A percentile compares a stretch with the other conserved stretches of the same genome.
Conservation (phyloP, 2,329 filamentous ascomycete genomes). For the Aspergillus tamarii region DNA sequence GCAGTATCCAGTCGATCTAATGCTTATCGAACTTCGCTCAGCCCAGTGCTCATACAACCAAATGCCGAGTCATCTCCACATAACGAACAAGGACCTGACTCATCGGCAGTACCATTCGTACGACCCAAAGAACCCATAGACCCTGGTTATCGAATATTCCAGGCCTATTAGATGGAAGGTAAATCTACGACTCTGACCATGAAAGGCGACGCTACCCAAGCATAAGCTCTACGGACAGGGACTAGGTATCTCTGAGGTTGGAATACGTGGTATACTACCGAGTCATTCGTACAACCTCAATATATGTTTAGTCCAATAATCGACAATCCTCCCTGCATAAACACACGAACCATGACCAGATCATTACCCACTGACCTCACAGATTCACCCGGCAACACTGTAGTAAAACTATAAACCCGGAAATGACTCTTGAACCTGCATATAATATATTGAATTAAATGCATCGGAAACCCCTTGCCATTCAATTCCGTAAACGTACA, state of each 20-base stretch:
- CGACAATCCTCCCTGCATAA: background rate
- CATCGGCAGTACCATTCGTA: background rate
- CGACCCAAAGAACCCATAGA: background rate
- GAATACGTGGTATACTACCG: background rate
- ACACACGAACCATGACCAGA: background rate
- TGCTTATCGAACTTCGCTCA: background rate
- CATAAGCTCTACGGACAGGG: background rate
- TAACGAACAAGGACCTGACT: background rate
- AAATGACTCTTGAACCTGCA: background rate
- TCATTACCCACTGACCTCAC: background rate
- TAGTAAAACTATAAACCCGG: background rate
- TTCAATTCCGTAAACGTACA: background rate
- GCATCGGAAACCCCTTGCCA: background rate
- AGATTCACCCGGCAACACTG: background rate
- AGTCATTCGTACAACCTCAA: background rate
- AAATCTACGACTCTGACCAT: constrained; percentile 2
- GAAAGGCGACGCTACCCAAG: background rate
- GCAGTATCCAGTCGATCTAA: background rate
- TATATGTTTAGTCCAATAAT: background rate
- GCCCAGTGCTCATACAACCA: background rate
- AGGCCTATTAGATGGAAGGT: background rate
- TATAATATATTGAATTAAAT: background rate
- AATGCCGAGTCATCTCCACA: constrained; percentile 3
- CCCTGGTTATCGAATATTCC: constrained; percentile 2
- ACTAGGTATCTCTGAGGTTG: background rate